Conservation (phyloP, 768 basidiomycete species). For the Saitozyma podzolica region DNA sequence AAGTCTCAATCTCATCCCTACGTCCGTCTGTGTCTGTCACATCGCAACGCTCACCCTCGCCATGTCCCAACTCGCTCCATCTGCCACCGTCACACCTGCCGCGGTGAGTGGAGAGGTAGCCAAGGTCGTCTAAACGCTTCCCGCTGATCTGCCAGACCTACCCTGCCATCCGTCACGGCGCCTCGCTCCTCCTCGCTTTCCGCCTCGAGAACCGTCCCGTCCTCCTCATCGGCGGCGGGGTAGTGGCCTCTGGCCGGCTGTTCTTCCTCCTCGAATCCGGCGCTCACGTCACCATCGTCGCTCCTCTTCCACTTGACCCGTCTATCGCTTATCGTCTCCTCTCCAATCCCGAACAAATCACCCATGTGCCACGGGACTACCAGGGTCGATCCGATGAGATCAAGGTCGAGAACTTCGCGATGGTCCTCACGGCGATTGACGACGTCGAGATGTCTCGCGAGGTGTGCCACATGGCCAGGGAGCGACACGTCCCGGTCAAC, state of each 20-base stretch:
- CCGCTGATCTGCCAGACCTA: slow-evolving; percentile 5
- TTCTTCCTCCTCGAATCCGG: slow-evolving; percentile 80
- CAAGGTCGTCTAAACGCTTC: neutral
- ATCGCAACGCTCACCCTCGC: no score
- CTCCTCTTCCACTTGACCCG: slow-evolving; percentile 68
- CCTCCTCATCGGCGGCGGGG: slow-evolving; percentile 90
- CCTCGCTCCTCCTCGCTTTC: slow-evolving; percentile 88
- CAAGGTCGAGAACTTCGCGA: slow-evolving; percentile 70
- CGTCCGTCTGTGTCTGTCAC: no score
- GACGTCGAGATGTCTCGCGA: slow-evolving; percentile 68
- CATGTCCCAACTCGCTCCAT: no score
- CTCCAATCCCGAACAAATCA: slow-evolving; percentile 60
- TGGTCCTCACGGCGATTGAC: slow-evolving; percentile 93
- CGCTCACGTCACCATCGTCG: slow-evolving; percentile 73
- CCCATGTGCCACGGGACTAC: slow-evolving; percentile 71
- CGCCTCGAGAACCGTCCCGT: slow-evolving; percentile 81
- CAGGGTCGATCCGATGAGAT: slow-evolving; percentile 55
- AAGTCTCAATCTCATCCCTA: no score
- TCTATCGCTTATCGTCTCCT: slow-evolving; percentile 53
- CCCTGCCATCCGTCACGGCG: slow-evolving; percentile 55
- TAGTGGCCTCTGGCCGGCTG: slow-evolving; percentile 83
- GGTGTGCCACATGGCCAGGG: slow-evolving; percentile 72
- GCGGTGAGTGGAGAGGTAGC: no score
- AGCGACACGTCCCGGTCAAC: slow-evolving; percentile 78
- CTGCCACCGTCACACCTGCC: no score